These are phyloP conservation scores for Verbascum thapsus DNA, from an alignment of 257 asterid genomes.

Conservation along the genomic window DNA sequence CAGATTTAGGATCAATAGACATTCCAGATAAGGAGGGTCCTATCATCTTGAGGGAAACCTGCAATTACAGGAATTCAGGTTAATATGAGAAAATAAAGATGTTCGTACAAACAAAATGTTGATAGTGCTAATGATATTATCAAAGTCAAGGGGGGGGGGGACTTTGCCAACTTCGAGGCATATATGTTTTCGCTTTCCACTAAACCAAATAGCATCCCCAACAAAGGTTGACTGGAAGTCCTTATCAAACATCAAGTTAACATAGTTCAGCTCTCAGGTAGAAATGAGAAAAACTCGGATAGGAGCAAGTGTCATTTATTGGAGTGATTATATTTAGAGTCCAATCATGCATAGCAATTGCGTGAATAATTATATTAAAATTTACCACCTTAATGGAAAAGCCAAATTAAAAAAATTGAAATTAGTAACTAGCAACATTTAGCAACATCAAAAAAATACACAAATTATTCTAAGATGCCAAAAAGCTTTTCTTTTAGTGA, in stretches of 20 bases:
- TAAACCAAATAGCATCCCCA: background rate
- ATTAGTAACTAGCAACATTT: background rate
- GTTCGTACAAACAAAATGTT: constrained; percentile 10
- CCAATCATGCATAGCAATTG: constrained; percentile 2
- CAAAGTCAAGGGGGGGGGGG: constrained; percentile 1
- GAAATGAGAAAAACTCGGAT: background rate
- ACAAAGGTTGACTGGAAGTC: background rate
- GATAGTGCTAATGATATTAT: constrained; percentile 24
- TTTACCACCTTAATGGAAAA: no score
- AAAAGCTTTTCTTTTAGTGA: background rate
- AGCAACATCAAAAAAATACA: constrained; percentile 5
- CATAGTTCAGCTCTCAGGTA: background rate
- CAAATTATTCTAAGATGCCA: background rate
- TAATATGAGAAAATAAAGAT: constrained; percentile 24
- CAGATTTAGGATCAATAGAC: constrained; percentile 91
- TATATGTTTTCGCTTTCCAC: background rate
- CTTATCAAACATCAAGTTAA: constrained; percentile 13
- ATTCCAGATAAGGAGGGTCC: constrained; percentile 89
- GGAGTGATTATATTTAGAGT: background rate
- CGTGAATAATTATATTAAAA: background rate
- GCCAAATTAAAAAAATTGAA: background rate
- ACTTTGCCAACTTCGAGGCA: constrained; percentile 6
- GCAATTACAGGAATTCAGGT: constrained; percentile 35
- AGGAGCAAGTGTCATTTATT: background rate
- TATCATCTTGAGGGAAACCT: constrained; percentile 92